Evolutionary conservation across 768 basidiomycete genomes (phyloP).

Genomic region (Kwoniella sp.): DNA sequence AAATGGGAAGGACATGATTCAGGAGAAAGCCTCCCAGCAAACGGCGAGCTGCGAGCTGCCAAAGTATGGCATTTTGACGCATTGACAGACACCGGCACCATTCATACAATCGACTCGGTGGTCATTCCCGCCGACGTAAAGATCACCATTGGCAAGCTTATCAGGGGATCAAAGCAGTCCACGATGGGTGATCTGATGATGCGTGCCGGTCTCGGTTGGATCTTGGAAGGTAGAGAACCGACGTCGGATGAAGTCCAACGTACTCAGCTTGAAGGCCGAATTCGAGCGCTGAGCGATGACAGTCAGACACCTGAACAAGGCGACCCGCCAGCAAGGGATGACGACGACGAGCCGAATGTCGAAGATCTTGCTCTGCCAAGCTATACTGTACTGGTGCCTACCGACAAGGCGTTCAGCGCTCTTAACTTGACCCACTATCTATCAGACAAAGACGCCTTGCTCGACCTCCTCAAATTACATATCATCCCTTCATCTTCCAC

Average conservation of each 20-base stretch:
- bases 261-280: constrained; percentile 25
- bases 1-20: constrained; percentile 46
- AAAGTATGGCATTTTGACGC: constrained; percentile 57
- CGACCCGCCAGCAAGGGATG: constrained; percentile 15
- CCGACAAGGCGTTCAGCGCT: constrained; percentile 86
- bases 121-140: constrained; percentile 80
- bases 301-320: not conserved
- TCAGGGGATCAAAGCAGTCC: constrained; percentile 81
- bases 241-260: constrained; percentile 30
- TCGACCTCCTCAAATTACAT: constrained; percentile 56
- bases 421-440: constrained; percentile 70
- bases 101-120: constrained; percentile 72
- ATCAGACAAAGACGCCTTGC: constrained; percentile 45
- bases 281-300: constrained; percentile 1
- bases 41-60: constrained; percentile 56
- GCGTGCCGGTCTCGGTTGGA: constrained; percentile 86
- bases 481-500: constrained; percentile 51
- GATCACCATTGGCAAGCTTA: constrained; percentile 83
- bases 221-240: constrained; percentile 70
- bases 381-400: constrained; percentile 90
- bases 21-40: constrained; percentile 47
- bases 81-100: constrained; percentile 84
- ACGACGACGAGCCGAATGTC: constrained; percentile 24
- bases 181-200: constrained; percentile 84
- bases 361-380: constrained; percentile 51